Evolutionary conservation across 176 grass and related monocot species (phyloP), one percentile per base, ranked within the genome.

Genomic region (Oryza coarctata): DNA sequence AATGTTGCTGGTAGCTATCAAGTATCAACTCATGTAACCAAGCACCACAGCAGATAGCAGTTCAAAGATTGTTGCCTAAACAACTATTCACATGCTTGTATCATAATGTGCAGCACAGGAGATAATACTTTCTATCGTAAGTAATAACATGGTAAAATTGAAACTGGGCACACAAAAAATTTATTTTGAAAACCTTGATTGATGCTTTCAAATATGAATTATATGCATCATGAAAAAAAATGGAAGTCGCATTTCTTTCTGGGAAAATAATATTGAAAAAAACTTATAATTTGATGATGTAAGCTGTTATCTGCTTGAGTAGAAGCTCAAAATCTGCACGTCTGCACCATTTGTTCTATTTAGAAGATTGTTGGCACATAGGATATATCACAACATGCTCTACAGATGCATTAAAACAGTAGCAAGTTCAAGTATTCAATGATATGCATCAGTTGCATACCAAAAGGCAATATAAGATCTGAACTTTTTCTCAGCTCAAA

Each of bases 131-230:
- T 45, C 52, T 38, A 31, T 49, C 70, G 71, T 30, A 76, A 36
- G n/a, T 0, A 61, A 67, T 62, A 81, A 35, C 20, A 70, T 23
- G 23, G 27, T 61, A 68, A 82, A 62, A 55, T 39, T 35, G 4
- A 49, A 70, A 70, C 7, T 28, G 29, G 76, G 17, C 3, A 76
- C 69, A 25, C 43, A 75, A 80, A 2, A 68, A 26, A 3, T 25
- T 80, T 20, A 69, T 31, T 62, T 47, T 82, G 17, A 74, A 9
- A 61, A 67, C 44, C 34, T 47, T 61, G 47, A 62, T 74, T 12
- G 12, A 74, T 73, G 68, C 49, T 61, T 83, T 20, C 39, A 65
- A 74, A 65, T 11, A 88, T 45, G 44, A 43, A 45, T 44, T 79
- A n/a, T 33, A 27, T 31, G 38, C 35, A 57, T 25, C 17, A 55